phyloP scores from a whole-genome alignment of 768 basidiomycete genomes.

The Galerina sulciceps region DNA sequence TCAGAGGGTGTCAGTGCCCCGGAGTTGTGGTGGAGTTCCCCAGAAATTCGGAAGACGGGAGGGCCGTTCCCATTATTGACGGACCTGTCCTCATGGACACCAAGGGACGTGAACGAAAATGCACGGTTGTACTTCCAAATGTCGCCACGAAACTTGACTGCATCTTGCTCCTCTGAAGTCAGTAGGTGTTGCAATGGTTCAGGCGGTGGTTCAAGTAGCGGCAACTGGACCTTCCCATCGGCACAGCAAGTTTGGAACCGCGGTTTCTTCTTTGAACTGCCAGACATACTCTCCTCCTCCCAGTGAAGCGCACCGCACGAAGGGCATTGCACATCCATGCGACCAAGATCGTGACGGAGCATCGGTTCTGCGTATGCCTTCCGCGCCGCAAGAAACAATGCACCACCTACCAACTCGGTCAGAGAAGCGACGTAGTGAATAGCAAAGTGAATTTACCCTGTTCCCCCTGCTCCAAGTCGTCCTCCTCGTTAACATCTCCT shows the following conservation, averaged over 20 bases:
- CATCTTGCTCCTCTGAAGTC: slow-evolving; percentile 1
- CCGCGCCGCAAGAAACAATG: too few relatives aligned
- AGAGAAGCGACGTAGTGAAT: too few relatives aligned
- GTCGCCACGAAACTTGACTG: slow-evolving; percentile 34
- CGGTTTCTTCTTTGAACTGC: slow-evolving; percentile 15
- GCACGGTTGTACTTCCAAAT: too few relatives aligned
- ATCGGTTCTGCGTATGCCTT: too few relatives aligned
- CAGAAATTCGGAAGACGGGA: slow-evolving; percentile 37
- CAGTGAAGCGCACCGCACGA: slow-evolving; percentile 41
- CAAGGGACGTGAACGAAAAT: slow-evolving; percentile 43
- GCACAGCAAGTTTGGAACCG: slow-evolving; percentile 40
- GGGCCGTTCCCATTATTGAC: slow-evolving; percentile 26
- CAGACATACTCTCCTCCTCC: slow-evolving; percentile 27
- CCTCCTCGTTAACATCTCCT: too few relatives aligned
- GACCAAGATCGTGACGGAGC: too few relatives aligned
- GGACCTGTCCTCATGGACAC: slow-evolving; percentile 30
- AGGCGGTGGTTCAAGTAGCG: slow-evolving; percentile 24
- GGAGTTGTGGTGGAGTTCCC: slow-evolving; percentile 37
- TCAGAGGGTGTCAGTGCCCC: slow-evolving; percentile 33
- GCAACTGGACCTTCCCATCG: slow-evolving; percentile 35
- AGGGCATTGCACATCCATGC: slow-evolving; percentile 37
- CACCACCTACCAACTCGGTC: too few relatives aligned
- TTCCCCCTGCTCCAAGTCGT: too few relatives aligned
- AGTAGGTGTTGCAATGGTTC: slow-evolving; percentile 26
- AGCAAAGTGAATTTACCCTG: not conserved